Base-by-base conservation (phyloP, 805 yeast species). In the Yarrowia bubula region DNA sequence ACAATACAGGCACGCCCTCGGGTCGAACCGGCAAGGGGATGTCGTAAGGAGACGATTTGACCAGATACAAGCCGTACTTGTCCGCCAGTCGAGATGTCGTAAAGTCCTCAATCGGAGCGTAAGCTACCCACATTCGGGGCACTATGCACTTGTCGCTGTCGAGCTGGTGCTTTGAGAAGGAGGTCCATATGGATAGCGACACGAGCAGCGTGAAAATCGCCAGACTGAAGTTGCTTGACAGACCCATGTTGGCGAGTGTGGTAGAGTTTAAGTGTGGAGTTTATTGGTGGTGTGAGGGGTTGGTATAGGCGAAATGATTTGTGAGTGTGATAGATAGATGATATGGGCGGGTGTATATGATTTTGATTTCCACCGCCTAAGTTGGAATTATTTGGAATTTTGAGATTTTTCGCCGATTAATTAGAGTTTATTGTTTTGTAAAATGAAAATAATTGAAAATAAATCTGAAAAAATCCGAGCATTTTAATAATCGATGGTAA, bases 1-100 rank as follows among this genome's bases (percentile, higher is more conserved):
- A 95, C 15, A 95, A 77, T 1, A 91, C 92, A 0, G 99, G 99
- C 1, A 89, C 82, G 0, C 98, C 98, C 65, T 71, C 71, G 0
- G 96, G 80, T 72, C 4, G 17, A 11, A 5, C 65, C 67, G 4
- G 67, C 63, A 9, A 51, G 55, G 55, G 64, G 8, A 31, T 65
- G 42, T 37, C 65, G 18, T 67, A 62, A 11, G 67, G 63, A 8
- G 53, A 95, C 72, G 96, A 99, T 65, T 98, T 77, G 75, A 93
- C 95, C 1, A 92, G 79, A 70, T 87, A 90, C 1, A 93, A 77
- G 15, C 91, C 85, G 75, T 93, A 95, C 71, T 90, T 92, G 35
- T 86, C 78, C 1, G 96, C 93, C 73, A 85, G 86, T 63, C 83
- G 79, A 4, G 93, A 84, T 13, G 66, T 50, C 11, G 67, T 64